Percentiles rank a stretch among this genome's conserved stretches.
Evolutionary conservation across 495 filamentous ascomycete genomes (phyloP).

Genomic region (Aspergillus avenaceus): DNA sequence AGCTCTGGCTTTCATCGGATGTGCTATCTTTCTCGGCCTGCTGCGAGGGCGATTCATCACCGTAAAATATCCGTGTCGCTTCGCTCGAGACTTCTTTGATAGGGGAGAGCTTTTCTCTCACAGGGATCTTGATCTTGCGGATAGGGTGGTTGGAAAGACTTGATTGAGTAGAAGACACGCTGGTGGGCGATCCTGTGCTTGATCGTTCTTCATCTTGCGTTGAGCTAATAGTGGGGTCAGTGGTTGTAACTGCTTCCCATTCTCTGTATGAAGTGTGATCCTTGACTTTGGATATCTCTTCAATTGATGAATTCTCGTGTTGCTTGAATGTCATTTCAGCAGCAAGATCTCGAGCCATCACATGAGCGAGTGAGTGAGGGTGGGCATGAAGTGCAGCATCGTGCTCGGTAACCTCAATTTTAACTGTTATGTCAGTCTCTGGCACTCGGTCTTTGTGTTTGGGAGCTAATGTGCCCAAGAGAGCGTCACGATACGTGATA

Average conservation of each 20-base stretch:
- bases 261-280: not conserved
- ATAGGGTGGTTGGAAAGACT: not conserved
- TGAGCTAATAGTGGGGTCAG: not conserved
- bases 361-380: too few species aligned
- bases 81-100: slow-evolving; percentile 5
- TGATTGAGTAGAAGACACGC: not conserved
- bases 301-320: too few species aligned
- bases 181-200: not conserved
- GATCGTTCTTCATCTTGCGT: not conserved
- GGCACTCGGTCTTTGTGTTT: slow-evolving; percentile 2
- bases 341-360: too few species aligned
- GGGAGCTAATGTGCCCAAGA: not conserved
- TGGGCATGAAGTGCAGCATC: not conserved
- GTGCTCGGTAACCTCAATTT: not conserved
- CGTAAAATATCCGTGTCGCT: not conserved
- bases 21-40: too few species aligned
- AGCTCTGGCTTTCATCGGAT: not conserved
- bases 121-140: not conserved
- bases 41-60: not conserved
- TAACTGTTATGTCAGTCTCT: not conserved
- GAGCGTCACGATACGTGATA: not conserved
- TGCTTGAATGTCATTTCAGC: too few species aligned
- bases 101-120: slow-evolving; percentile 5
- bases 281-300: not conserved
- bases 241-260: not conserved